phyloP scores from a whole-genome alignment of 1,139 yeast genomes.

The Yamadazyma sp. region DNA sequence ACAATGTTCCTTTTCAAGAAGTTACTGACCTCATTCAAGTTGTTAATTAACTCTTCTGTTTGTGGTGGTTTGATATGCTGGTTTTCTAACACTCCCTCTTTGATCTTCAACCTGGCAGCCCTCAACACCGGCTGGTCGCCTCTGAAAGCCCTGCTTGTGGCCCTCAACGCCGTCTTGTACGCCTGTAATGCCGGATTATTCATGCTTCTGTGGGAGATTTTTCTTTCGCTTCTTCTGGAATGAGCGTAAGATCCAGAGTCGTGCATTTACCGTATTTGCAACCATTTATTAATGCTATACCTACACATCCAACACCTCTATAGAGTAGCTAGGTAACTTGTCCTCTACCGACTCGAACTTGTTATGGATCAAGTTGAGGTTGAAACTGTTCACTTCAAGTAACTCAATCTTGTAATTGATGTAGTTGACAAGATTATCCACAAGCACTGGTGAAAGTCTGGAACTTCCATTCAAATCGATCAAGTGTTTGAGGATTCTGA shows the following conservation, averaged over 20 bases:
- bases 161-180: conserved; percentile 69
- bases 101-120: conserved; percentile 68
- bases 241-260: neutral
- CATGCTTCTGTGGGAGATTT: conserved; percentile 3
- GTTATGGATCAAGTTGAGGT: conserved; percentile 57
- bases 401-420: conserved; percentile 52
- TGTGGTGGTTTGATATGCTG: conserved; percentile 30
- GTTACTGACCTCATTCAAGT: conserved; percentile 66
- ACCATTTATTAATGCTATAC: neutral
- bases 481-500: conserved; percentile 59
- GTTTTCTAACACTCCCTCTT: conserved; percentile 53
- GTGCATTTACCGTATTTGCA: neutral
- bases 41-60: conserved; percentile 52
- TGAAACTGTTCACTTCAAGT: conserved; percentile 50
- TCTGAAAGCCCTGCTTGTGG: conserved; percentile 66
- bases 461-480: conserved; percentile 66
- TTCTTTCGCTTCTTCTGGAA: neutral
- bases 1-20: conserved; percentile 76
- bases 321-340: conserved; percentile 49
- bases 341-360: conserved; percentile 27
- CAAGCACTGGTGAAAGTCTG: conserved; percentile 54
- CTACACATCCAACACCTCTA: conserved; percentile 29
- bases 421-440: conserved; percentile 42
- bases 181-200: conserved; percentile 44
- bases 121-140: conserved; percentile 51